Evolutionary conservation across 768 basidiomycete species (phyloP).

Genomic region (Nidularia sp.): DNA sequence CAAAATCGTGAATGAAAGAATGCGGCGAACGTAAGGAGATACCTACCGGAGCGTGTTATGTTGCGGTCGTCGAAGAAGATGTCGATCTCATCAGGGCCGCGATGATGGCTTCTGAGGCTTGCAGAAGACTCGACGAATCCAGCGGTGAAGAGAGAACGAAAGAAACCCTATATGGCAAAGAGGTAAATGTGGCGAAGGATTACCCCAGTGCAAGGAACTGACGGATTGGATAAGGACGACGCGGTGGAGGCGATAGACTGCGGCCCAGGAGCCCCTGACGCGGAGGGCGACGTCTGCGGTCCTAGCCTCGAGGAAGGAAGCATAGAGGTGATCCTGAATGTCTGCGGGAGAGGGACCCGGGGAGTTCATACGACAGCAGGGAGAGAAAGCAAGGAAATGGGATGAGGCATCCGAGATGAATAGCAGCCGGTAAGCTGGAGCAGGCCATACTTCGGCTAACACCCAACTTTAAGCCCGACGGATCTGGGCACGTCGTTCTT

Average conservation of each 20-base stretch:
- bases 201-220: slow-evolving; percentile 4
- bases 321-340: slow-evolving; percentile 75
- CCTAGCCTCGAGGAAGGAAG: slow-evolving; percentile 62
- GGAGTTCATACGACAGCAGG: slow-evolving; percentile 24
- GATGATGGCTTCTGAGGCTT: slow-evolving; percentile 16
- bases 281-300: slow-evolving; percentile 78
- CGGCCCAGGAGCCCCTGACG: slow-evolving; percentile 61
- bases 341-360: slow-evolving; percentile 43
- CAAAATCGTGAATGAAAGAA: background rate
- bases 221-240: slow-evolving; percentile 89
- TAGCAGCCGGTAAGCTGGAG: background rate
- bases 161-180: slow-evolving; percentile 62
- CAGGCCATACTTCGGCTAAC: too few relatives aligned
- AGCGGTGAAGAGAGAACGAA: slow-evolving; percentile 79
- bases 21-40: background rate
- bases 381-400: background rate
- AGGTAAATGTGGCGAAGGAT: slow-evolving; percentile 5
- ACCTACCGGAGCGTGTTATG: slow-evolving; percentile 81
- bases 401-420: slow-evolving; percentile 6
- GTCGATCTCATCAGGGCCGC: slow-evolving; percentile 52
- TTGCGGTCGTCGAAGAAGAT: slow-evolving; percentile 81
- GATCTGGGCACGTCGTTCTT: too few relatives aligned
- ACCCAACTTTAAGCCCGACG: too few relatives aligned
- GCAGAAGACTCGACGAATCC: slow-evolving; percentile 65
- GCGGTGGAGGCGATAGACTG: slow-evolving; percentile 75